Base-by-base conservation (phyloP, 2,329 filamentous ascomycete species). In the Aspergillus sergii region DNA sequence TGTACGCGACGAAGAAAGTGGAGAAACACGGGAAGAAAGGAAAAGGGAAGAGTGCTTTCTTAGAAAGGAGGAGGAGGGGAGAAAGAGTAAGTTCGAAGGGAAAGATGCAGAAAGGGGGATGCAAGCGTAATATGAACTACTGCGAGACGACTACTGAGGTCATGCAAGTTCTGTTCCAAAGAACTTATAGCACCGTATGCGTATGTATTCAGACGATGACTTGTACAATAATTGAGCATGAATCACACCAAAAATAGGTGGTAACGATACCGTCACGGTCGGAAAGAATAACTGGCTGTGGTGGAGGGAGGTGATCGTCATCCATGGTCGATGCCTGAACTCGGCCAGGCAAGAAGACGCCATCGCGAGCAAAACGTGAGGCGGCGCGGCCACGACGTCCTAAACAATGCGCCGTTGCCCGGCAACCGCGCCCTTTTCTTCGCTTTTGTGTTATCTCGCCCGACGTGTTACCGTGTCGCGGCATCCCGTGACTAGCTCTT, bases 361-460 rank as follows among this genome's bases (percentile, higher is more conserved):
- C 64, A 57, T 67, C 66, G 64, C 66, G 66, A 62, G 28, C 16
- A 51, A 63, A 64, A 65, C 62, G 62, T 66, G 66, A 67, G 56
- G 61, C 60, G 23, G 64, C 64, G 66, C 61, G 63, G 60, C 55
- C 61, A 64, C 66, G 64, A 64, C 23, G 16, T 48, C 51, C 64
- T 57, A 69, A 70, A 69, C 61, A 70, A 56, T 23, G 11, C 14
- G 0, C 32, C 41, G 76, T 78, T 76, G 73, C 84, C 69, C 76
- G 70, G 85, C 86, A 89, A 89, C 87, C 73, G 4, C 45, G 69
- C 21, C 32, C 50, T 23, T 28, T 53, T 62, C 59, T 56, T 60
- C 59, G 41, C 46, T 58, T 60, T 63, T 54, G 28, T 16, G 43
- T 53, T 21, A 36, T 43, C 53, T 45, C 10, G 14, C 58, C 43